phyloP scores from a whole-genome alignment of 2,329 filamentous ascomycete genomes.

The Sclerotinia minor region DNA sequence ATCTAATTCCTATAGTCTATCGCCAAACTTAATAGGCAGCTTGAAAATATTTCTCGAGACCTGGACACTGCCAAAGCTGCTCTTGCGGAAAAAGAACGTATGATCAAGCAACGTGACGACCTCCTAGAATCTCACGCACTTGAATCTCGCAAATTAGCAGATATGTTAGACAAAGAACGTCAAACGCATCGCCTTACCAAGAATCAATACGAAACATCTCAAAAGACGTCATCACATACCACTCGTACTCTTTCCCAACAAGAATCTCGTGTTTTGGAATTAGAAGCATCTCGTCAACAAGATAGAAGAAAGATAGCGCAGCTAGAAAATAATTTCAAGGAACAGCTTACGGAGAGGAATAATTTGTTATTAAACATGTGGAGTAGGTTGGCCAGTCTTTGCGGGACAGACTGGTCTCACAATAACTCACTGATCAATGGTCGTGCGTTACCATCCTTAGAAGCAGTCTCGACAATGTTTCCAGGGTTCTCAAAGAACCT shows the following conservation, averaged over 20 bases:
- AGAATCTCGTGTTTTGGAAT: slow-evolving; percentile 79
- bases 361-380: slow-evolving; percentile 84
- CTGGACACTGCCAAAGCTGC: slow-evolving; percentile 76
- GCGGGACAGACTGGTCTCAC: slow-evolving; percentile 89
- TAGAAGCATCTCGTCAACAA: slow-evolving; percentile 75
- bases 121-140: slow-evolving; percentile 86
- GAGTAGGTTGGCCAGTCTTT: slow-evolving; percentile 82
- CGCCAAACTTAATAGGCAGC: slow-evolving; percentile 80
- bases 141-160: slow-evolving; percentile 79
- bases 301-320: slow-evolving; percentile 73
- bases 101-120: slow-evolving; percentile 85
- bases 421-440: slow-evolving; percentile 87
- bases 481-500: slow-evolving; percentile 90
- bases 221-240: slow-evolving; percentile 84
- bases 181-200: slow-evolving; percentile 82
- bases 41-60: slow-evolving; percentile 80
- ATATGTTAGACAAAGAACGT: slow-evolving; percentile 89
- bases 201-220: slow-evolving; percentile 81
- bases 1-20: slow-evolving; percentile 60
- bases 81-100: slow-evolving; percentile 83
- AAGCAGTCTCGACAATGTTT: slow-evolving; percentile 81
- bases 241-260: slow-evolving; percentile 83
- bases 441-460: slow-evolving; percentile 76
- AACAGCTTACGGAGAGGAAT: slow-evolving; percentile 88
- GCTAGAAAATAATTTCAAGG: slow-evolving; percentile 78